These are phyloP conservation scores for Pseudocercospora crystallina DNA, from an alignment of 2,329 filamentous ascomycete genomes.

Conservation along the genomic window DNA sequence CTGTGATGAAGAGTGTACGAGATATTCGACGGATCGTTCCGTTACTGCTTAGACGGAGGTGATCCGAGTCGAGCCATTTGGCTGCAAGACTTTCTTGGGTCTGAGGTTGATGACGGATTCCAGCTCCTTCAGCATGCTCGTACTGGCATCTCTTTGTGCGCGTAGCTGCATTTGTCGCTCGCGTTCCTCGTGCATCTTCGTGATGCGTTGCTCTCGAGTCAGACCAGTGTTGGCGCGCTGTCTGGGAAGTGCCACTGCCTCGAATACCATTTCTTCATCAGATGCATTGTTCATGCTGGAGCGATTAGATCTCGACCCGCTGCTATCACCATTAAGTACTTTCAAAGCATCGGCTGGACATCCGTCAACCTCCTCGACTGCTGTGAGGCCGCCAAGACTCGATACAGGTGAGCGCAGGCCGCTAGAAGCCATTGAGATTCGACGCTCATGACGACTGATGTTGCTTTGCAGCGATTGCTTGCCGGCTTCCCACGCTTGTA, in stretches of 20 bases:
- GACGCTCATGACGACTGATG: conserved; percentile 73
- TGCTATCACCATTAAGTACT: conserved; percentile 70
- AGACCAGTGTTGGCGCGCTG: conserved; percentile 57
- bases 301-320: conserved; percentile 34
- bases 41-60: background rate
- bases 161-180: conserved; percentile 68
- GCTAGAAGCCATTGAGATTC: conserved; percentile 50
- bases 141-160: conserved; percentile 76
- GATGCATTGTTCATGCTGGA: conserved; percentile 54
- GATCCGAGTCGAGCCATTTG: conserved; percentile 13
- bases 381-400: conserved; percentile 64
- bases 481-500: conserved; percentile 59
- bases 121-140: conserved; percentile 87
- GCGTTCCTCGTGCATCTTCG: conserved; percentile 84
- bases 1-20: no score
- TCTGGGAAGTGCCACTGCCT: conserved; percentile 77
- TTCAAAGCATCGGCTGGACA: conserved; percentile 70
- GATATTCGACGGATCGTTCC: no score
- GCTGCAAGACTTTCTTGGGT: conserved; percentile 12
- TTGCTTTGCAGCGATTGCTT: conserved; percentile 78
- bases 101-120: conserved; percentile 72
- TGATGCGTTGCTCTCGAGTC: conserved; percentile 82
- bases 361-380: conserved; percentile 53
- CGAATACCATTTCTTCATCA: conserved; percentile 75
- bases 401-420: conserved; percentile 49